Evolutionary conservation across 768 basidiomycete species (phyloP).

Genomic region (Russula dissimulans): DNA sequence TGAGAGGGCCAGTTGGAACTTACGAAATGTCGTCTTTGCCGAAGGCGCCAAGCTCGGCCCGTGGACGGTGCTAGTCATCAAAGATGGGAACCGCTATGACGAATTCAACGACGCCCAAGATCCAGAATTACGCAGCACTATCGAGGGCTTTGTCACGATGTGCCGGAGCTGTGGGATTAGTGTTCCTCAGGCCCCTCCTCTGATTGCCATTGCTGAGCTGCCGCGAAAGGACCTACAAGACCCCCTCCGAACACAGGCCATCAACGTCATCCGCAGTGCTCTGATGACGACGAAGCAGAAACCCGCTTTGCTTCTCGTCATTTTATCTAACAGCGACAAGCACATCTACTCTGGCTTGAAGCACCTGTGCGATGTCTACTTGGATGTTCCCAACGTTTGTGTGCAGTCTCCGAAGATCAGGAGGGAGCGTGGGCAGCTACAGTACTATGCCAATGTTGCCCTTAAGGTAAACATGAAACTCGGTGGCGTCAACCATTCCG

Average conservation of each 20-base stretch:
- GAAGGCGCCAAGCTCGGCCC: constrained; percentile 44
- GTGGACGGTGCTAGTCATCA: constrained; percentile 64
- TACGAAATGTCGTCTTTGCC: constrained; percentile 51
- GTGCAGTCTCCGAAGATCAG: constrained; percentile 64
- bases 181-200: constrained; percentile 33
- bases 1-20: constrained; percentile 44
- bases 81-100: constrained; percentile 44
- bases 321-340: constrained; percentile 39
- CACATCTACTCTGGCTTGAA: constrained; percentile 44
- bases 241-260: constrained; percentile 43
- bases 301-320: constrained; percentile 37
- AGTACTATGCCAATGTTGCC: constrained; percentile 48
- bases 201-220: constrained; percentile 34
- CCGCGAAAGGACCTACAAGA: constrained; percentile 45
- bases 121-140: constrained; percentile 36
- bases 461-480: constrained; percentile 49
- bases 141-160: constrained; percentile 52
- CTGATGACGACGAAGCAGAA: constrained; percentile 34
- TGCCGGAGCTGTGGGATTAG: constrained; percentile 57
- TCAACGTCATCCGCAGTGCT: constrained; percentile 34
- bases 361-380: constrained; percentile 40
- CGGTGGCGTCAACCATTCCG: constrained; percentile 43
- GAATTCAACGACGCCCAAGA: constrained; percentile 53
- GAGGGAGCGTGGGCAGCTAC: constrained; percentile 47
- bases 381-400: constrained; percentile 56